Base-by-base conservation (phyloP, 306 rosid genomes). In the Cicer pinnatifidum region DNA sequence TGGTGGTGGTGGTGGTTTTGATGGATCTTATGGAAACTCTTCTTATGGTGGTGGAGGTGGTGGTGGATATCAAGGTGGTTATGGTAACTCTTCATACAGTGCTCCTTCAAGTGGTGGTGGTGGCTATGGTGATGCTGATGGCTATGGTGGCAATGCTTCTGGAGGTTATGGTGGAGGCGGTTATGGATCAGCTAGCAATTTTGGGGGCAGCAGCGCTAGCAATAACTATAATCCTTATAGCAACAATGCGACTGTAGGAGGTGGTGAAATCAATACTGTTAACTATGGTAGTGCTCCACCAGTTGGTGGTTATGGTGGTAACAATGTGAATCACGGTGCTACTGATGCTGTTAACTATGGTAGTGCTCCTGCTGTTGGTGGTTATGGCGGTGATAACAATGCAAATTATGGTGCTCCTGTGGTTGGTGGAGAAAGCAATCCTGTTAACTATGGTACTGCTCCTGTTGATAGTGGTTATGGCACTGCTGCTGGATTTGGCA, bases 1-100 rank as follows among this genome's bases (percentile, higher is more conserved):
- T 38, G 75, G 75, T 12, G 54, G 65, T 9, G 82, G 81, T 0
- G 84, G 86, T 8, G 84, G 82, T 45, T 76, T 61, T 23, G 86
- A 72, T 44, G 87, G 88, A 63, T 69, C 83, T 38, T 62, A 50
- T 46, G 72, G 75, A 13, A 81, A 20, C 33, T 12, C 56, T 57
- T 39, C 68, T 33, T 67, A 73, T 68, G 77, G 52, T 2, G 70
- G 37, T 64, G 69, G 51, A 16, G 70, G 62, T 60, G 79, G 75
- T 13, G 33, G 38, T 16, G 79, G 82, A 10, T 80, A 76, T 15
- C 40, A n/a, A 45, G 57, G 77, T 3, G 65, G 68, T 33, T 81
- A 78, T 15, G 82, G 89, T n/a, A 63, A 50, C 47, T 58, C 75
- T 8, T 19, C 77, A 6, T 62, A 37, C 8, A 78, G 81, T 1